A percentile compares a stretch with the other conserved stretches of the same genome.
Conservation (phyloP, 306 rosid genomes). For the Pyrus communis region DNA sequence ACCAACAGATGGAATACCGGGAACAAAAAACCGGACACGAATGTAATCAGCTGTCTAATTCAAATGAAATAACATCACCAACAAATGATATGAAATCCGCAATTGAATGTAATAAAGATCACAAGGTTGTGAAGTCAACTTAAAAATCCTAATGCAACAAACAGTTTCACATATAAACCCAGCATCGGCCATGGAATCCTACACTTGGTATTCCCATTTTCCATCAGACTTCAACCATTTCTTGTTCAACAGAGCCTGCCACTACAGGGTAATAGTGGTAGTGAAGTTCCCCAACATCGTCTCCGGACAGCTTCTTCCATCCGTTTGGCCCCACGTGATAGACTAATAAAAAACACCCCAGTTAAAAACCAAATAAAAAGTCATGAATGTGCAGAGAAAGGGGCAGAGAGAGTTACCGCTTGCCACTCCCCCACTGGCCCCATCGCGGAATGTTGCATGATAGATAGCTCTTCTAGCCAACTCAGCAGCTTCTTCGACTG, state of each 20-base stretch:
- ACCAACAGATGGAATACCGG: too few species aligned
- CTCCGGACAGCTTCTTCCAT: conserved; percentile 89
- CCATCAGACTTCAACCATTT: conserved; percentile 63
- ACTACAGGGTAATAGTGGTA: conserved; percentile 61
- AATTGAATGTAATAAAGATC: neutral
- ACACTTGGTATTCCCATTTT: too few species aligned
- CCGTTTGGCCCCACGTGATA: conserved; percentile 77
- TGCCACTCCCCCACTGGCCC: conserved; percentile 98
- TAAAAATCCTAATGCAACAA: neutral
- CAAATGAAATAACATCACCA: neutral
- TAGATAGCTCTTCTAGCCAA: conserved; percentile 80
- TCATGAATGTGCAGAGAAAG: neutral
- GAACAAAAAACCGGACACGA: neutral
- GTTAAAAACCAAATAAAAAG: neutral
- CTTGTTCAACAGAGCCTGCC: conserved; percentile 77
- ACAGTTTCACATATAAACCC: neutral
- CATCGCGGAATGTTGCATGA: conserved; percentile 95
- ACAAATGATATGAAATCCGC: neutral
- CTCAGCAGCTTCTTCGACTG: conserved; percentile 80
- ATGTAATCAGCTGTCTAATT: neutral
- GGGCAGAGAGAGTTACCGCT: conserved; percentile 44
- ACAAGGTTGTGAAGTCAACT: neutral
- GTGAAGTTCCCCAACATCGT: conserved; percentile 86
- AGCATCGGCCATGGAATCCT: neutral
- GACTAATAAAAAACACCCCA: conserved; percentile 34